Conservation (phyloP, 306 rosid genomes). For the Trifolium pratense region DNA sequence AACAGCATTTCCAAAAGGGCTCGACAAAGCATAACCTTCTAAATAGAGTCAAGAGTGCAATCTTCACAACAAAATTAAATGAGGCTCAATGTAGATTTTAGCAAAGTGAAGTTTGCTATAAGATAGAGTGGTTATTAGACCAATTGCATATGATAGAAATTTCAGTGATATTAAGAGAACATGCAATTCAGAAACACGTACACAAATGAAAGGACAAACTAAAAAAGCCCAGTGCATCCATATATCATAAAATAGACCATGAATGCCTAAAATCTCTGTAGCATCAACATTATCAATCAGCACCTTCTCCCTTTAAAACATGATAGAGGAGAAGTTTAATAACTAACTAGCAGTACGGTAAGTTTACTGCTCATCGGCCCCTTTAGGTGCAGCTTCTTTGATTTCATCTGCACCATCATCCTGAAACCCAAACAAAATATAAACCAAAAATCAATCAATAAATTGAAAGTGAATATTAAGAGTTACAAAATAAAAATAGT, state of each 20-base stretch:
- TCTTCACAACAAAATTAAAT: background rate
- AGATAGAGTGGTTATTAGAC: constrained; percentile 36
- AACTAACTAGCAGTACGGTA: constrained; percentile 48
- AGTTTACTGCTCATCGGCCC: constrained; percentile 58
- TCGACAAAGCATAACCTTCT: background rate
- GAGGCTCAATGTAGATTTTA: background rate
- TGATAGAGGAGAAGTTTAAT: constrained; percentile 67
- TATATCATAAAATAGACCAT: constrained; percentile 66
- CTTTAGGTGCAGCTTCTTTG: constrained; percentile 86
- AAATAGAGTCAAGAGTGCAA: background rate
- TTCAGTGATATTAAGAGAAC: constrained; percentile 57
- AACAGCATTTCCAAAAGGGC: background rate
- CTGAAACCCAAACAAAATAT: constrained; percentile 49
- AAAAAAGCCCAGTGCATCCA: constrained; percentile 55
- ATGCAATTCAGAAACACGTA: constrained; percentile 61
- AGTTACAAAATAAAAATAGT: background rate
- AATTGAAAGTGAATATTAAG: background rate
- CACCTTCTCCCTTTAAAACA: constrained; percentile 79
- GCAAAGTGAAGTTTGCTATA: constrained; percentile 31
- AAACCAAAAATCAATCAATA: background rate
- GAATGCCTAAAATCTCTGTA: constrained; percentile 69
- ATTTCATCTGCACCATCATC: constrained; percentile 97
- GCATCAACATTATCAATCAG: constrained; percentile 58
- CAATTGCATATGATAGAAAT: constrained; percentile 47
- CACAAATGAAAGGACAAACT: constrained; percentile 67